phyloP scores from a whole-genome alignment of 495 filamentous ascomycete species.

The Neurospora sp. region DNA sequence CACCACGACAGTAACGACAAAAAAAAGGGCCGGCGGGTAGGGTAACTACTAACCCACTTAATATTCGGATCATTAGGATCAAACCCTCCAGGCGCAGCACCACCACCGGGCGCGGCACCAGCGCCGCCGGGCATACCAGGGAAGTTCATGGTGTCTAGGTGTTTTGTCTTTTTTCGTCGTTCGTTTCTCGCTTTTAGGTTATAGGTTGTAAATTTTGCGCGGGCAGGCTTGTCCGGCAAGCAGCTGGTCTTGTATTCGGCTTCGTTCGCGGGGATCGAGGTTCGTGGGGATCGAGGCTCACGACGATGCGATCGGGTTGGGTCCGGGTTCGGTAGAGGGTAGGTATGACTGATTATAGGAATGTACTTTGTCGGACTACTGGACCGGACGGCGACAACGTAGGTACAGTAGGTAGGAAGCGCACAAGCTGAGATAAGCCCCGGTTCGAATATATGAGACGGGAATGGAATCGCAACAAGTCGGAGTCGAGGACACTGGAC shows the following conservation, averaged over 20 bases:
- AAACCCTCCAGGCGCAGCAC: constrained; percentile 9
- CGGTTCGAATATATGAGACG: too few relatives aligned
- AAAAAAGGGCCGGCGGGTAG: not conserved
- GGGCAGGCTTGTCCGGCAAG: not conserved
- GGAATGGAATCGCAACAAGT: too few relatives aligned
- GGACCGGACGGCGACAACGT: too few relatives aligned
- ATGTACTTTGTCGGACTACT: too few relatives aligned
- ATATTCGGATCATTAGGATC: constrained; percentile 35
- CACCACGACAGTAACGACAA: not conserved
- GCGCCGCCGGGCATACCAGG: constrained; percentile 9
- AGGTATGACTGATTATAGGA: too few relatives aligned
- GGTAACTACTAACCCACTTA: constrained; percentile 16
- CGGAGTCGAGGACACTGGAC: too few relatives aligned
- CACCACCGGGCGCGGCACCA: not conserved
- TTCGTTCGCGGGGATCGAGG: too few relatives aligned
- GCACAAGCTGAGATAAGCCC: not conserved
- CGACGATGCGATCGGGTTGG: too few relatives aligned
- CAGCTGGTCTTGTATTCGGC: too few relatives aligned
- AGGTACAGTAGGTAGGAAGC: not conserved
- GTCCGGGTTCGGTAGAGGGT: too few relatives aligned
- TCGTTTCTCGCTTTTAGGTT: not conserved
- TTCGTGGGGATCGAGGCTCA: too few relatives aligned
- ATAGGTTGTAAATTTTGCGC: not conserved
- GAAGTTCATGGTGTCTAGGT: constrained; percentile 11
- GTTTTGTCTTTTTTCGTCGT: too few relatives aligned